phyloP scores from a whole-genome alignment of 805 yeast genomes.

The Hanseniaspora lindneri region DNA sequence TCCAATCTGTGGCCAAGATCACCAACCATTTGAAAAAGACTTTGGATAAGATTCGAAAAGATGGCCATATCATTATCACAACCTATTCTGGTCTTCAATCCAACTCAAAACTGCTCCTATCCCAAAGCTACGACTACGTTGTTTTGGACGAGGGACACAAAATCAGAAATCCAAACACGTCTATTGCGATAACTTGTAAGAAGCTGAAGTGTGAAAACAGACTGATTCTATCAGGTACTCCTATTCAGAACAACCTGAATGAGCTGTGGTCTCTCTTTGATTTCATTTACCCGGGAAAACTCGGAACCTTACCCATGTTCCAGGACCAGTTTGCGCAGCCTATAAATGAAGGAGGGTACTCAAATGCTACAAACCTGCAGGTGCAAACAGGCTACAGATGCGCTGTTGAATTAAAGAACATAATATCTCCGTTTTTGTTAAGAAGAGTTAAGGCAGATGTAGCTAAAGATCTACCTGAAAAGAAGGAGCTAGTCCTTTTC shows the following conservation, averaged over 20 bases:
- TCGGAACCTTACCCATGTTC: slow-evolving; percentile 91
- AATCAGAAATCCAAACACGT: slow-evolving; percentile 87
- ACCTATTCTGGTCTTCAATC: slow-evolving; percentile 79
- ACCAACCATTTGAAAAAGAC: slow-evolving; percentile 32
- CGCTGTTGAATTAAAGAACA: slow-evolving; percentile 78
- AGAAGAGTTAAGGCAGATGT: slow-evolving; percentile 87
- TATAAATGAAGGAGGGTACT: slow-evolving; percentile 94
- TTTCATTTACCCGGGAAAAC: slow-evolving; percentile 84
- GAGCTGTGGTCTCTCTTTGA: slow-evolving; percentile 95
- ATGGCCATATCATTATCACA: slow-evolving; percentile 79
- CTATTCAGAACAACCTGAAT: slow-evolving; percentile 82
- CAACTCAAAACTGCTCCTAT: slow-evolving; percentile 51
- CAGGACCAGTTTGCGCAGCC: slow-evolving; percentile 87
- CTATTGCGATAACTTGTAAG: slow-evolving; percentile 73
- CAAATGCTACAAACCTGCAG: slow-evolving; percentile 90
- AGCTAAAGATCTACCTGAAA: slow-evolving; percentile 86
- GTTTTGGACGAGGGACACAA: slow-evolving; percentile 95
- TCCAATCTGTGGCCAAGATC: slow-evolving; percentile 17
- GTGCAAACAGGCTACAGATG: slow-evolving; percentile 94
- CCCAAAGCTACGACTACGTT: slow-evolving; percentile 75
- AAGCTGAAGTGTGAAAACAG: slow-evolving; percentile 75
- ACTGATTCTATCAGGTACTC: slow-evolving; percentile 86
- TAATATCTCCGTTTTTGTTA: slow-evolving; percentile 79
- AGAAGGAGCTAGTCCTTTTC: slow-evolving; percentile 86
- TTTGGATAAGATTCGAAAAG: slow-evolving; percentile 41